phyloP scores from a whole-genome alignment of 225 moss, liverwort and hornwort species.

The Takakia lepidozioides region DNA sequence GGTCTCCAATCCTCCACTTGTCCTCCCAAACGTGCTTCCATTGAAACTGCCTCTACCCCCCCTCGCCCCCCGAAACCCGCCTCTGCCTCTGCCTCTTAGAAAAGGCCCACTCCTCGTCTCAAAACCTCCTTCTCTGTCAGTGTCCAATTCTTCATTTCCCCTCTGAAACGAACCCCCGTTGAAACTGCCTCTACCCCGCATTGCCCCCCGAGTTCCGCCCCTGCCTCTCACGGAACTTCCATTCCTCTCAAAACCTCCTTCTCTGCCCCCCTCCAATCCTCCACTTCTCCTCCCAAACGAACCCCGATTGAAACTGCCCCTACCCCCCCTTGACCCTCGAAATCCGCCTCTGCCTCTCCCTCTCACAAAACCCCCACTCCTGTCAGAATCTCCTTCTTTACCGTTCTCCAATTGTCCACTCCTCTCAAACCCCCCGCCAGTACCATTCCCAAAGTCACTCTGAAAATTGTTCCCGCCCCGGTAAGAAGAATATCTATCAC shows the following conservation, averaged over 20 bases:
- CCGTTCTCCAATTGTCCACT: conserved; percentile 13
- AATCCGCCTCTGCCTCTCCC: neutral
- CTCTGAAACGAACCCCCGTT: conserved; percentile 4
- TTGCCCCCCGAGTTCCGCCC: conserved; percentile 8
- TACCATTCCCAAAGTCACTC: conserved; percentile 9
- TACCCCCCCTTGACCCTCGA: neutral
- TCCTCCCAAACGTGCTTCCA: conserved; percentile 3
- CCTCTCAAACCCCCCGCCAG: conserved; percentile 3
- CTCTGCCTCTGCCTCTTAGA: neutral
- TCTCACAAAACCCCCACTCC: neutral
- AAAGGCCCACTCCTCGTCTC: neutral
- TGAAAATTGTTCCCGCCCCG: neutral
- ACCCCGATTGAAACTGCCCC: neutral
- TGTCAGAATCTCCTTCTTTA: conserved; percentile 2
- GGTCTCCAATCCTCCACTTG: neutral
- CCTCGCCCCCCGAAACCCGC: conserved; percentile 8
- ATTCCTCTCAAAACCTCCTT: neutral
- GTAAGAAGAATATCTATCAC: too few relatives aligned
- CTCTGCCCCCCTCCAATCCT: neutral
- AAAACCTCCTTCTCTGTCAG: neutral
- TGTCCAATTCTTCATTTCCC: neutral
- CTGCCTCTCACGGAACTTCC: too few relatives aligned
- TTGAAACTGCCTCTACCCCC: conserved; percentile 2
- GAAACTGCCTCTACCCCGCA: conserved; percentile 1
- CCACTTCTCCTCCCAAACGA: neutral